Conservation (phyloP, 371 early-diverging fungal genomes). For the Mucor velutinosus region DNA sequence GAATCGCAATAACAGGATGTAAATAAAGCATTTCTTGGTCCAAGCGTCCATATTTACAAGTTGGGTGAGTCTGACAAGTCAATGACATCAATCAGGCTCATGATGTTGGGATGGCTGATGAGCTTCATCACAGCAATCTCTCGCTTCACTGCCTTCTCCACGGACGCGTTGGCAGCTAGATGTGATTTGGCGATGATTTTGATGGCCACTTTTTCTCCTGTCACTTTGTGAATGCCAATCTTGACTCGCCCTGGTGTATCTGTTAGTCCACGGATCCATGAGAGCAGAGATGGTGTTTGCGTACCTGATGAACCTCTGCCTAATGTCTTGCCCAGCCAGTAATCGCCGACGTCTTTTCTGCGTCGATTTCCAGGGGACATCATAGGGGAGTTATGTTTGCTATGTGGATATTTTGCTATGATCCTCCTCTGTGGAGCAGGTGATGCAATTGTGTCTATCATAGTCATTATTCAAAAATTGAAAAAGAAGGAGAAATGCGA, state of each 20-base stretch:
- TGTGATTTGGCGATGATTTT: conserved; percentile 85
- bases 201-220: conserved; percentile 81
- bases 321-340: conserved; percentile 75
- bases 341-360: conserved; percentile 73
- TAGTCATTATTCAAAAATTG: conserved; percentile 13
- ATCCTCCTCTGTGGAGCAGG: conserved; percentile 47
- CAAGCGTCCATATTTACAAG: conserved; percentile 53
- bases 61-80: conserved; percentile 67
- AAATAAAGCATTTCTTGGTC: conserved; percentile 1
- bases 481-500: conserved; percentile 18
- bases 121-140: conserved; percentile 95
- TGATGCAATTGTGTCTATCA: conserved; percentile 35
- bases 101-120: conserved; percentile 89
- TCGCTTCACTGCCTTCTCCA: conserved; percentile 84
- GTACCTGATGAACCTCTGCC: conserved; percentile 86
- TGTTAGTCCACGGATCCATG: neutral
- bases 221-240: conserved; percentile 74
- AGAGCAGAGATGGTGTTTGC: neutral
- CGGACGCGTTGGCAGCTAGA: conserved; percentile 58
- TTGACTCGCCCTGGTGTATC: conserved; percentile 70
- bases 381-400: conserved; percentile 22
- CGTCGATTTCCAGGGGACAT: conserved; percentile 48
- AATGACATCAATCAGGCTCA: conserved; percentile 89
- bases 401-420: conserved; percentile 25
- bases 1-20: neutral